Evolutionary conservation across 139 green algal genomes (phyloP), one percentile per base, ranked within the genome.

Genomic region (Coccomyxa sp.): DNA sequence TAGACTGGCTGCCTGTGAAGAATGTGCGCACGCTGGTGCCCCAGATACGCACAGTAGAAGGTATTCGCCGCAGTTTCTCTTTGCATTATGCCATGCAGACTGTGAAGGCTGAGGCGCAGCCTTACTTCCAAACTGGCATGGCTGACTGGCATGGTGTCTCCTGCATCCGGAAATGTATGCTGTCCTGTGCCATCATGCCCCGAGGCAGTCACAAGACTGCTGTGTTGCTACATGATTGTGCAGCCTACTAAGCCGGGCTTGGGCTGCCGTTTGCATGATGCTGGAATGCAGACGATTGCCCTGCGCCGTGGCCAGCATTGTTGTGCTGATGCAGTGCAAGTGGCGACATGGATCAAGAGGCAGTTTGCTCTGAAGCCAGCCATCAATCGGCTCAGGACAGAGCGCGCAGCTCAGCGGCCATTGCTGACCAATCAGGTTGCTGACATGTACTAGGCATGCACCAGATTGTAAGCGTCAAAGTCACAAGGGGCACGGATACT

Each of bases 11-110:
- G 64, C 94, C 94, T 22, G 82, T 90, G 14, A 87, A 87, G 39
- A 98, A 98, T 77, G 90, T 98, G 50, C 86, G 93, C 70, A 94
- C 94, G 40, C 86, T 98, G 77, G 85, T 97, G 54, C 83, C 92
- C 18, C 92, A 96, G 83, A 91, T 98, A 34, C 79, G 94, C 10
- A 98, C 94, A 4, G 78, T 91, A 12, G 94, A 98, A 85, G 93
- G 92, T 96, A 54, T 37, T 77, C 35, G 41, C 22, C n/a, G n/a
- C n/a, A n/a, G n/a, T n/a, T n/a, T n/a, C n/a, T n/a, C n/a, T n/a
- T n/a, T n/a, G n/a, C n/a, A n/a, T n/a, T n/a, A n/a, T n/a, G n/a
- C n/a, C n/a, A n/a, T n/a, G n/a, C n/a, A n/a, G n/a, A n/a, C n/a
- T n/a, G n/a, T n/a, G n/a, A n/a, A n/a, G n/a, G n/a, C n/a, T n/a